Conservation (phyloP, 257 asterid genomes). For the Nicotiana tabacum region DNA sequence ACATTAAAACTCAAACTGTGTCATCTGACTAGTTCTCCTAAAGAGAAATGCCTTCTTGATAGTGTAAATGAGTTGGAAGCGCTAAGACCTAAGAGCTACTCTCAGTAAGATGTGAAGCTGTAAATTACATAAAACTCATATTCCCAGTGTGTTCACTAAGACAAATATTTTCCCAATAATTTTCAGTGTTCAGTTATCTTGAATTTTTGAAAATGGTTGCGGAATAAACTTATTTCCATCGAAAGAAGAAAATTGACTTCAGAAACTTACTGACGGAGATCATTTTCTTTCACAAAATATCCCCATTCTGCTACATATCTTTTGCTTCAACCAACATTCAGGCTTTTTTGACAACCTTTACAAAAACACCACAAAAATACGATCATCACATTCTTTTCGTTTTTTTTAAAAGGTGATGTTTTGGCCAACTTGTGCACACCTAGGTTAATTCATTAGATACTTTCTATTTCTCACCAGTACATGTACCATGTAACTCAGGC, state of each 20-base stretch:
- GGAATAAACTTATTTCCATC: background rate
- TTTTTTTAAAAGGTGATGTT: background rate
- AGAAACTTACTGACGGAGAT: background rate
- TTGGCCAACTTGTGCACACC: background rate
- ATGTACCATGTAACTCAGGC: background rate
- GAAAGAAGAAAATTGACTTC: background rate
- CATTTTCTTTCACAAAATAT: background rate
- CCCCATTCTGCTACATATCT: background rate
- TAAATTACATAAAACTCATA: background rate
- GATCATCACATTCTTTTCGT: background rate
- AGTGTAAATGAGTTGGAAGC: background rate
- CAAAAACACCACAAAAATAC: background rate
- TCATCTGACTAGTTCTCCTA: background rate
- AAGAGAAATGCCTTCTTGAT: background rate
- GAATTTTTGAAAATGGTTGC: background rate
- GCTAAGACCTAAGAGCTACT: background rate
- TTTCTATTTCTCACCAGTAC: background rate
- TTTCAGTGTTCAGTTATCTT: background rate
- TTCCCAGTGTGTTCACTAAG: background rate
- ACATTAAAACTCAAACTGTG: background rate
- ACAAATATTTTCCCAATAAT: background rate
- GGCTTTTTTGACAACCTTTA: background rate
- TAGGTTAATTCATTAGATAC: background rate
- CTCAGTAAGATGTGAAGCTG: conserved; percentile 1
- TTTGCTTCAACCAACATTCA: conserved; percentile 2